Evolutionary conservation across 768 basidiomycete genomes (phyloP).

Genomic region (Pleurotus ostreatus): DNA sequence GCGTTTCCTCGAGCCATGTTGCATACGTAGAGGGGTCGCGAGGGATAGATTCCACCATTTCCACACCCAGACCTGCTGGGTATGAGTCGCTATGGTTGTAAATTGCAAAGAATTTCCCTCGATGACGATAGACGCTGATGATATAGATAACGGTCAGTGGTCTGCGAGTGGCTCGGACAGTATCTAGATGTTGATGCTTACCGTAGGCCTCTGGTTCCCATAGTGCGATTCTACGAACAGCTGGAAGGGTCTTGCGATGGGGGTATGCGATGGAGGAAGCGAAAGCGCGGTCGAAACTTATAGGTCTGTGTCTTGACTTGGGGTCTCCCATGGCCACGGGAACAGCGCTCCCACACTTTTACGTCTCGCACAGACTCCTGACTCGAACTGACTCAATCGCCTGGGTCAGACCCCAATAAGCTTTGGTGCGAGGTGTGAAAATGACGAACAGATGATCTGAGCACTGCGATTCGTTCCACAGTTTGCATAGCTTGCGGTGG

Average conservation of each 20-base stretch:
- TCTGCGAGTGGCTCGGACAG: not conserved
- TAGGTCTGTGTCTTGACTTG: too few species aligned
- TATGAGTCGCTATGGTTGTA: constrained; percentile 19
- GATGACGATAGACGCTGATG: constrained; percentile 11
- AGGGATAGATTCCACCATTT: constrained; percentile 17
- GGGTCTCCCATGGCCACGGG: too few species aligned
- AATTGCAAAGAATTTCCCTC: constrained; percentile 15
- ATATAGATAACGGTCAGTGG: not conserved
- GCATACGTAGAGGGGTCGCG: constrained; percentile 10
- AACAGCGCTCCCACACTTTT: too few species aligned
- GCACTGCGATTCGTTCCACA: too few species aligned
- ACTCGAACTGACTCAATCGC: too few species aligned
- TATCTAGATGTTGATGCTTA: not conserved
- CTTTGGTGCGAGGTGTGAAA: too few species aligned
- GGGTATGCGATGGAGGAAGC: too few species aligned
- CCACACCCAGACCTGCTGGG: constrained; percentile 19
- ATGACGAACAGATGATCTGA: too few species aligned
- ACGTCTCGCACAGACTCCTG: too few species aligned
- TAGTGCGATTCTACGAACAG: constrained; percentile 1
- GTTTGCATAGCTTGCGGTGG: too few species aligned
- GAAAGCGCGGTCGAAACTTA: too few species aligned
- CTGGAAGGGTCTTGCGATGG: not conserved
- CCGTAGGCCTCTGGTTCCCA: not conserved
- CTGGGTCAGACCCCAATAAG: too few species aligned
- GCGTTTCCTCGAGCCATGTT: constrained; percentile 12